Conservation (phyloP, 1,139 yeast species). For the Geotrichum citri-aurantii region DNA sequence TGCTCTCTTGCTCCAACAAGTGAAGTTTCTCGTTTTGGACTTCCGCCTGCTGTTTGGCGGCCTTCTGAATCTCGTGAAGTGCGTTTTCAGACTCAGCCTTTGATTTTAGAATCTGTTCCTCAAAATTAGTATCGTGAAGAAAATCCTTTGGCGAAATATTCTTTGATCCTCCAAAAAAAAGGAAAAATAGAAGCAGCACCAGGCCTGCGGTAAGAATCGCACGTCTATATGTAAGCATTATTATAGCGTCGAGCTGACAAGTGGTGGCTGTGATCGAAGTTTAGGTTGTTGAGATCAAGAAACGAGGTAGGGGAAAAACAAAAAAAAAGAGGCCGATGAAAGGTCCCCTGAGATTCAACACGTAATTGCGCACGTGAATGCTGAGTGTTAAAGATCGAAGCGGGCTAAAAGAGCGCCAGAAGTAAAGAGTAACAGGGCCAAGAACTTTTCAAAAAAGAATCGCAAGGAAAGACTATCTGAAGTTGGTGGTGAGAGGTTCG, state of each 20-base stretch:
- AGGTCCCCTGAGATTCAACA: not conserved
- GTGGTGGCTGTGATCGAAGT: not conserved
- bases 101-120: slow-evolving; percentile 42
- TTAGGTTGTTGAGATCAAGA: not conserved
- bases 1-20: slow-evolving; percentile 47
- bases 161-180: slow-evolving; percentile 37
- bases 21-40: slow-evolving; percentile 43
- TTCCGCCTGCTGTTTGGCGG: slow-evolving; percentile 34
- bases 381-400: not conserved
- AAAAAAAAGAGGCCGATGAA: not conserved
- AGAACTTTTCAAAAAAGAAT: not conserved
- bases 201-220: slow-evolving; percentile 34
- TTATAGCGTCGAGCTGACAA: not conserved
- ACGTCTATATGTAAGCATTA: slow-evolving; percentile 35
- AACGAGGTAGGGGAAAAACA: not conserved
- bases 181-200: slow-evolving; percentile 36
- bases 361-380: not conserved
- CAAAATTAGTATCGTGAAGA: slow-evolving; percentile 40
- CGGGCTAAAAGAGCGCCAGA: not conserved
- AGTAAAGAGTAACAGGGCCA: not conserved
- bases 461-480: not conserved
- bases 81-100: slow-evolving; percentile 42
- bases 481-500: too few species aligned
- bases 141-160: slow-evolving; percentile 38
- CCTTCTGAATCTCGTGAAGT: slow-evolving; percentile 45